phyloP scores from a whole-genome alignment of 139 green algal species.

The Trebouxia sp. region DNA sequence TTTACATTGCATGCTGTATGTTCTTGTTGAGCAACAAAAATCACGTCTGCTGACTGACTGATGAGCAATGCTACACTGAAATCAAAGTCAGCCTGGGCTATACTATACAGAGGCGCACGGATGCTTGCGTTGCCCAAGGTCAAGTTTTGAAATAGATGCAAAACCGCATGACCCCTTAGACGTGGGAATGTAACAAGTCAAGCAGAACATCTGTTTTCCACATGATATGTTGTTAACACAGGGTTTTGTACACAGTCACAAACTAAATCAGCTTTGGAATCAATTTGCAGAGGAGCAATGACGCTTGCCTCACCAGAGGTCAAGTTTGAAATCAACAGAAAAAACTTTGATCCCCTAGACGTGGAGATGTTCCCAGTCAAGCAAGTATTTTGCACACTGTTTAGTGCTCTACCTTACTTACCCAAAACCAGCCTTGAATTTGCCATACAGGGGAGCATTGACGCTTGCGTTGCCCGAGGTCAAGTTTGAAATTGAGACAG shows the following conservation, averaged over 20 bases:
- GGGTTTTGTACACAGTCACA: no score
- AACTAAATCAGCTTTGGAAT: no score
- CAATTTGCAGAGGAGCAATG: slow-evolving; percentile 84
- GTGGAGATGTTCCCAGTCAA: slow-evolving; percentile 90
- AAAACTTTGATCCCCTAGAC: slow-evolving; percentile 88
- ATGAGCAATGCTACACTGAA: no score
- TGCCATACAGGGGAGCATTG: not conserved
- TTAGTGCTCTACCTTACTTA: no score
- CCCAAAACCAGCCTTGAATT: no score
- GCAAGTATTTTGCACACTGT: not conserved
- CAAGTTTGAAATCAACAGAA: slow-evolving; percentile 89
- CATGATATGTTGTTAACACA: no score
- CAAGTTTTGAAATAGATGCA: slow-evolving; percentile 89
- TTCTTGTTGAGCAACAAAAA: no score
- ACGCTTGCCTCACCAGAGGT: slow-evolving; percentile 95
- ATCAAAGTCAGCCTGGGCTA: no score
- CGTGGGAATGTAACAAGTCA: slow-evolving; percentile 91
- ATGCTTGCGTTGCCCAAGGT: no score
- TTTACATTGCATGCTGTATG: no score
- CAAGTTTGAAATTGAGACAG: slow-evolving; percentile 91
- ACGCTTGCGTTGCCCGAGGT: slow-evolving; percentile 88
- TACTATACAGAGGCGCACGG: no score
- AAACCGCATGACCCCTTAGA: slow-evolving; percentile 90
- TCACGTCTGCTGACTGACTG: no score
- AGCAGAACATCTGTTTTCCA: not conserved